Percentiles rank a stretch among this genome's conserved stretches.
phyloP scores from a whole-genome alignment of 2,329 filamentous ascomycete species.

The Cladobotryum protrusum region DNA sequence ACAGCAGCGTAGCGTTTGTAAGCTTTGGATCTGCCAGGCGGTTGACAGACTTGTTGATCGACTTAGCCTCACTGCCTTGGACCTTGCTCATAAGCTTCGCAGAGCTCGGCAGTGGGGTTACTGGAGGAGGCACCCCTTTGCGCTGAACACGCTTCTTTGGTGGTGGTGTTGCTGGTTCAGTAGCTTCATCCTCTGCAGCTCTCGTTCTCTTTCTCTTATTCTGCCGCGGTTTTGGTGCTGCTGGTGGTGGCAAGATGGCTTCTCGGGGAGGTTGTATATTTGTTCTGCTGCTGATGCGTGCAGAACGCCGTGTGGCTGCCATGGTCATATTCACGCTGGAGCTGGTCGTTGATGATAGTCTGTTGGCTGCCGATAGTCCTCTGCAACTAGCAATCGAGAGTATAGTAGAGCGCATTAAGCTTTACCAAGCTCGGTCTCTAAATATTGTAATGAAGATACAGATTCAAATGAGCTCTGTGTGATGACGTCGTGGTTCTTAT shows the following conservation, averaged over 20 bases:
- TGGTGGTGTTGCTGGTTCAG: conserved; percentile 23
- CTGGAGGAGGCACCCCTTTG: conserved; percentile 26
- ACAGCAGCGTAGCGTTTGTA: conserved; percentile 66
- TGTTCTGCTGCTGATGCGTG: conserved; percentile 30
- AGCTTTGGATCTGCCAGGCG: conserved; percentile 57
- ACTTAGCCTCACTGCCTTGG: conserved; percentile 26
- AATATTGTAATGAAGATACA: too few species aligned
- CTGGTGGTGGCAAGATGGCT: background rate
- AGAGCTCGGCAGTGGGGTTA: conserved; percentile 43
- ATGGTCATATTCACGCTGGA: conserved; percentile 13
- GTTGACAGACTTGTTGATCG: conserved; percentile 35
- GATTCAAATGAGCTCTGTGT: too few species aligned
- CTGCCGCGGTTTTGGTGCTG: conserved; percentile 2
- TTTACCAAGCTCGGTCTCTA: too few species aligned
- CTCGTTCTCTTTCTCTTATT: conserved; percentile 31
- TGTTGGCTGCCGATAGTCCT: background rate
- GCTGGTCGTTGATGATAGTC: background rate
- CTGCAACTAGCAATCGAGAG: background rate
- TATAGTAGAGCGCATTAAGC: background rate
- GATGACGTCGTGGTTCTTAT: too few species aligned
- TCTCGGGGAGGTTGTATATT: background rate
- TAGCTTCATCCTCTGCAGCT: conserved; percentile 15
- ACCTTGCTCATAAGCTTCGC: conserved; percentile 32
- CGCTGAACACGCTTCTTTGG: conserved; percentile 25
- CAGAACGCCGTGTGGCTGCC: conserved; percentile 32